Conservation (phyloP, 164 flowering plant species). For the Umbellularia californica region DNA sequence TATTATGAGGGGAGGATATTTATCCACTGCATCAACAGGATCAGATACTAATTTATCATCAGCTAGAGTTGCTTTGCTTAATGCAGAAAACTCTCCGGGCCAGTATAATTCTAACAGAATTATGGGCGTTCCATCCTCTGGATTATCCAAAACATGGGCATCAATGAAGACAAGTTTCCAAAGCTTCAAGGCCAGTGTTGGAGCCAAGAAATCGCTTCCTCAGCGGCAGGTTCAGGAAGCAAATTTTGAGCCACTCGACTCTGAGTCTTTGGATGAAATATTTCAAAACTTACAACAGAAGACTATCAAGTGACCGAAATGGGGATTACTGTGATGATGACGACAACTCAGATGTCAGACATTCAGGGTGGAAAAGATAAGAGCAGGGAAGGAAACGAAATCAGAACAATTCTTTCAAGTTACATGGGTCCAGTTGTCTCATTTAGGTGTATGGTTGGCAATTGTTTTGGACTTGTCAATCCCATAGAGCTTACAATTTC, state of each 20-base stretch:
- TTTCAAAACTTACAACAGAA: neutral
- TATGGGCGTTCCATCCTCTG: neutral
- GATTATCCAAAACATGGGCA: neutral
- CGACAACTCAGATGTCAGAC: neutral
- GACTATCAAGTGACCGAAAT: neutral
- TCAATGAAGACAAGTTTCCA: neutral
- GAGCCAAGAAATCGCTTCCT: neutral
- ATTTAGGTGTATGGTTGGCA: no score
- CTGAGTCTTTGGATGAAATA: neutral
- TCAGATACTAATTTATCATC: neutral
- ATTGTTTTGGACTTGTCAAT: no score
- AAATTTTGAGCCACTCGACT: neutral
- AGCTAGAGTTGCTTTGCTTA: neutral
- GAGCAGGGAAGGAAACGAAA: neutral
- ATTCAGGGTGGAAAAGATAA: neutral
- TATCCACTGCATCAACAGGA: neutral
- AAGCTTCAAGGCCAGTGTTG: neutral
- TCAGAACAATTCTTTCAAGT: no score
- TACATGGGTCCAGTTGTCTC: no score
- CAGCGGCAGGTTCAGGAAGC: neutral
- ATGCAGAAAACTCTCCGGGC: neutral
- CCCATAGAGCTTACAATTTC: no score
- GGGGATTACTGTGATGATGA: neutral
- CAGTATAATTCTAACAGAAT: neutral
- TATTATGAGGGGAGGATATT: neutral